Evolutionary conservation across 345 rosid species (phyloP).

Genomic region (Arabis hirsuta): DNA sequence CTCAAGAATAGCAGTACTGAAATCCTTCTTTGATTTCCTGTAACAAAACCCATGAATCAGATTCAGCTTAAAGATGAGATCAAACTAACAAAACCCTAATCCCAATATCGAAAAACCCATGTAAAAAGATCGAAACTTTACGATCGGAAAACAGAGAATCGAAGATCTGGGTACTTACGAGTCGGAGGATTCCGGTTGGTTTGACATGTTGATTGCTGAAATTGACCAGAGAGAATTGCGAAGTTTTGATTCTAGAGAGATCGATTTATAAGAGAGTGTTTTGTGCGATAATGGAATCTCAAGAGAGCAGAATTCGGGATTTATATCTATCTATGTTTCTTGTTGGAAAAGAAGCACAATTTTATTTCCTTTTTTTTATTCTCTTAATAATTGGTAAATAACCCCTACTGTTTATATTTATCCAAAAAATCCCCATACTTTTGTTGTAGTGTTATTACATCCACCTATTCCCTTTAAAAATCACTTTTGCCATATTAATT

Average conservation of each 20-base stretch:
- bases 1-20: constrained; percentile 89
- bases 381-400: neutral
- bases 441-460: neutral
- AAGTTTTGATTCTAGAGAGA: constrained; percentile 19
- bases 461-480: neutral
- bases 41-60: constrained; percentile 3
- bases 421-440: neutral
- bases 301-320: constrained; percentile 8
- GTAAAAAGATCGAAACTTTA: constrained; percentile 12
- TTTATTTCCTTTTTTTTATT: constrained; percentile 21
- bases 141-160: neutral
- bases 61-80: neutral
- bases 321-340: constrained; percentile 45
- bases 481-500: neutral
- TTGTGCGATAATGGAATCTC: constrained; percentile 20
- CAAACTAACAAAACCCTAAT: constrained; percentile 11
- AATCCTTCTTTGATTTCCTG: constrained; percentile 85
- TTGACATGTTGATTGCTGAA: constrained; percentile 51
- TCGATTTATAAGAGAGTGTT: constrained; percentile 14
- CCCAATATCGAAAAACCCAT: neutral
- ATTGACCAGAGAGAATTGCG: constrained; percentile 4
- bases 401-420: neutral
- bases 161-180: constrained; percentile 69
- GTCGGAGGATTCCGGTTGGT: constrained; percentile 85
- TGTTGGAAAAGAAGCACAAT: constrained; percentile 54